Percentiles rank a stretch among this genome's conserved stretches.
Evolutionary conservation across 2,329 filamentous ascomycete genomes (phyloP).

Genomic region (Fusarium sp.): DNA sequence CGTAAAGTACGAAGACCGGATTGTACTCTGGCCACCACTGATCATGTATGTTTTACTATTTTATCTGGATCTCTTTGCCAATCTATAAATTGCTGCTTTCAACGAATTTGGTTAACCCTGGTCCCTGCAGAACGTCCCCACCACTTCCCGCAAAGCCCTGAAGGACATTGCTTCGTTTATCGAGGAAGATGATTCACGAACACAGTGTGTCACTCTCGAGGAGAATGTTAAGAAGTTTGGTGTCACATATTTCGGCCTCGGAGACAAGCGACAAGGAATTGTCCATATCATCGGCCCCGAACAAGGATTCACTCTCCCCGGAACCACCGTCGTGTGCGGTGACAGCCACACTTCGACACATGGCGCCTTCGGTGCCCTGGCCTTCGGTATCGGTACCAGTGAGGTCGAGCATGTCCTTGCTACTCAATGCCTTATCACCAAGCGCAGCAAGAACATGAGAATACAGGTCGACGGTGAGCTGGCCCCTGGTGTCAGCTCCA

Average conservation of each 20-base stretch:
- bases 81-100: not conserved
- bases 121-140: constrained; percentile 84
- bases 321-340: constrained; percentile 96
- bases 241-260: constrained; percentile 96
- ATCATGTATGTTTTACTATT: constrained; percentile 78
- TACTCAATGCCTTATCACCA: constrained; percentile 94
- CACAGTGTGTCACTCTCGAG: constrained; percentile 95
- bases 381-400: constrained; percentile 97
- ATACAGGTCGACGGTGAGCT: constrained; percentile 94
- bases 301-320: constrained; percentile 97
- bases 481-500: constrained; percentile 91
- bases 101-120: constrained; percentile 34
- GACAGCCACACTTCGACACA: constrained; percentile 99
- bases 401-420: constrained; percentile 99
- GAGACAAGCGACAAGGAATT: constrained; percentile 96
- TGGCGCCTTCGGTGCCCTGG: constrained; percentile 93
- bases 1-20: constrained; percentile 92
- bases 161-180: constrained; percentile 96
- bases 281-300: constrained; percentile 98
- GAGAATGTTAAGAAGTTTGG: constrained; percentile 98
- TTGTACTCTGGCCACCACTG: constrained; percentile 95
- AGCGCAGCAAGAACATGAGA: constrained; percentile 98
- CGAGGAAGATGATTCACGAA: constrained; percentile 91
- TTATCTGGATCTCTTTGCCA: not conserved
- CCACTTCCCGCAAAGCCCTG: constrained; percentile 88